Evolutionary conservation across 768 basidiomycete genomes (phyloP), one percentile per base, ranked within the genome.

Genomic region (Suillus sp.): DNA sequence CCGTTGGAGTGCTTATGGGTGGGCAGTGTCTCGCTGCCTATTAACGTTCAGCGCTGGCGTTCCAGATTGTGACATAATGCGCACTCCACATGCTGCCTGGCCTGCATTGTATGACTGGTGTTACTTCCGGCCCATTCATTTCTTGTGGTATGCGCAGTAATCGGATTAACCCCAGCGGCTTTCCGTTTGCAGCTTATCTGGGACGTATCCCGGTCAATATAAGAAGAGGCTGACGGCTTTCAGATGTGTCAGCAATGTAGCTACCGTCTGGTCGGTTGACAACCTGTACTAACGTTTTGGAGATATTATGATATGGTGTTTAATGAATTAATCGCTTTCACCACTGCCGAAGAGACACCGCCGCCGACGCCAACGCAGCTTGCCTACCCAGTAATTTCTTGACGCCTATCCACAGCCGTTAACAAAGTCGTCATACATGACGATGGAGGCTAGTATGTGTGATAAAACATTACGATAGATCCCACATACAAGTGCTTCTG

Each of bases 271-370:
- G 47, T 25, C 25, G 2, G 48, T 50, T 16, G 8, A 8, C 48
- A 27, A 50, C 16, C 48, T 50, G 50, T 51, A 18, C 50, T 51
- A 51, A 16, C 27, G 18, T 51, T 20, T 30, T 51, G 50, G 50
- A 51, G 48, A 27, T 50, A 50, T 50, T 16, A 27, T n/a, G n/a
- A n/a, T n/a, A n/a, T n/a, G n/a, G n/a, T 50, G 47, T 48, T 27
- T 48, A 27, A 50, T 50, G 48, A 18, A 50, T 50, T 50, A 50
- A 25, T 50, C 27, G 48, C 48, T 50, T 45, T 50, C 25, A 50
- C 7, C 13, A 47, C 5, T 47, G 45, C 45, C 45, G 45, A 50
- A 25, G 14, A 1, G 9, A 10, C 50, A 51, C 27, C 27, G 20
- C 50, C 50, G 27, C 50, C 50, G 48, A 50, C 27, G 8, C 27